Evolutionary conservation across 2,329 filamentous ascomycete species (phyloP).

Genomic region (Ampelomyces quisqualis): DNA sequence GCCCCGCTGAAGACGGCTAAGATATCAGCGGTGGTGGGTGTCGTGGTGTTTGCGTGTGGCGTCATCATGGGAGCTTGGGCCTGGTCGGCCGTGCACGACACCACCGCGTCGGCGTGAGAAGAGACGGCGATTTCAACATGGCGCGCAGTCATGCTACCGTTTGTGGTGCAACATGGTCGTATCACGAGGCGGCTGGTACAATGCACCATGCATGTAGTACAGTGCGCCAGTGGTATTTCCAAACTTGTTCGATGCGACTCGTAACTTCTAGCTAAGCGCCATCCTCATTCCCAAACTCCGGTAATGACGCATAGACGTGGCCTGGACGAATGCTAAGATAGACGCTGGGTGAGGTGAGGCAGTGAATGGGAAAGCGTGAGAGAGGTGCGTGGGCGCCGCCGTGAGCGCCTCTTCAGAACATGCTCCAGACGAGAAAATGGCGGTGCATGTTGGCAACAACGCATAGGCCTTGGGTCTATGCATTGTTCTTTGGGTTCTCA

Average conservation of each 20-base stretch:
- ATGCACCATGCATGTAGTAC: slow-evolving; percentile 18
- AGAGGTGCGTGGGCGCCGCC: too few species aligned
- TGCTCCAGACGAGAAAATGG: too few species aligned
- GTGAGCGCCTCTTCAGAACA: too few species aligned
- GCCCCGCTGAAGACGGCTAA: slow-evolving; percentile 7
- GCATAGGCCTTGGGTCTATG: too few species aligned
- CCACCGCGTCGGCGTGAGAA: too few species aligned
- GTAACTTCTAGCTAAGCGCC: slow-evolving; percentile 11
- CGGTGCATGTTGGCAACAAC: too few species aligned
- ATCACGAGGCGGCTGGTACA: slow-evolving; percentile 26
- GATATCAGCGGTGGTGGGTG: slow-evolving; percentile 10
- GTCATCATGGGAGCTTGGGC: slow-evolving; percentile 1
- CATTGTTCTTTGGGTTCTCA: slow-evolving; percentile 41
- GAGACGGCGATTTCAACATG: not conserved
- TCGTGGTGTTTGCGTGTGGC: slow-evolving; percentile 9
- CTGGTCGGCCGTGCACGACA: too few species aligned
- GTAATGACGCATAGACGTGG: not conserved
- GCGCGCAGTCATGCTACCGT: too few species aligned
- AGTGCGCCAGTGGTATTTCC: slow-evolving; percentile 9
- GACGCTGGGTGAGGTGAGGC: too few species aligned
- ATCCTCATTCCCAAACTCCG: slow-evolving; percentile 7
- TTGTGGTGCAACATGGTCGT: too few species aligned
- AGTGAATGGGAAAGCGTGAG: too few species aligned
- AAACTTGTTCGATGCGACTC: slow-evolving; percentile 21
- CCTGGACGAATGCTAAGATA: not conserved